Percentiles rank a stretch among this genome's conserved stretches.
Evolutionary conservation across 2,329 filamentous ascomycete species (phyloP).

Genomic region (Fusarium pseudocircinatum): DNA sequence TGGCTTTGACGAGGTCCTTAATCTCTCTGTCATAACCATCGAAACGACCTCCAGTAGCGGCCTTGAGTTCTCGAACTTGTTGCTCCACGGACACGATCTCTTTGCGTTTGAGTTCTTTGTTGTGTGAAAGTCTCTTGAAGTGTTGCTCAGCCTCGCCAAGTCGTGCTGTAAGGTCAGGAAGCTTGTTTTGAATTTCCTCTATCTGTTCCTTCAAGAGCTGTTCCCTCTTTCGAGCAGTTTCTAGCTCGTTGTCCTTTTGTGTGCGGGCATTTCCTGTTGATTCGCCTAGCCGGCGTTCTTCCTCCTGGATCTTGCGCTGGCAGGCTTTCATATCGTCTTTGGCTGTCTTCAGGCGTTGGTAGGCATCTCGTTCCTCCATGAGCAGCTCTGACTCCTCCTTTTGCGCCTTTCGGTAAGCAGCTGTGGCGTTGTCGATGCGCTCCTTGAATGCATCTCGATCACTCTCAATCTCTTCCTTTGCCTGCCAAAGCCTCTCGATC

Average conservation of each 20-base stretch:
- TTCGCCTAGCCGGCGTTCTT: slow-evolving; percentile 70
- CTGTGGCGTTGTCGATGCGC: slow-evolving; percentile 56
- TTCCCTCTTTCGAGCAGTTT: slow-evolving; percentile 43
- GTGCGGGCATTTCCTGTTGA: slow-evolving; percentile 76
- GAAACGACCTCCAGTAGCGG: slow-evolving; percentile 65
- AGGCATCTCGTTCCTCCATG: slow-evolving; percentile 73
- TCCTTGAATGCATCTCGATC: slow-evolving; percentile 60
- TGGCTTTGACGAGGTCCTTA: slow-evolving; percentile 70
- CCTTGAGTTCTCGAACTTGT: slow-evolving; percentile 61
- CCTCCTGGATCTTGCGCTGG: slow-evolving; percentile 61
- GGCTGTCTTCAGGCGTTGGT: slow-evolving; percentile 64
- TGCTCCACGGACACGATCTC: slow-evolving; percentile 65
- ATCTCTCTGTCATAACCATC: slow-evolving; percentile 73
- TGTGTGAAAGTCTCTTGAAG: slow-evolving; percentile 44
- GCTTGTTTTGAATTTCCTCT: slow-evolving; percentile 42
- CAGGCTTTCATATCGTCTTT: slow-evolving; percentile 57
- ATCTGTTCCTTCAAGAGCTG: slow-evolving; percentile 42
- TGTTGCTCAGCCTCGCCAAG: slow-evolving; percentile 46
- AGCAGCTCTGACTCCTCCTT: slow-evolving; percentile 64
- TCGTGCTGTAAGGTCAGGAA: slow-evolving; percentile 48
- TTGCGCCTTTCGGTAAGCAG: slow-evolving; percentile 63
- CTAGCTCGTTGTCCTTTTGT: slow-evolving; percentile 66
- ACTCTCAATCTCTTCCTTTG: slow-evolving; percentile 54
- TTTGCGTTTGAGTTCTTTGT: slow-evolving; percentile 56
- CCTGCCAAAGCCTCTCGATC: slow-evolving; percentile 51